Percentiles rank a stretch among this genome's conserved stretches.
Conservation (phyloP, 352 stramenopile species). For the Pythium grandisporangium region DNA sequence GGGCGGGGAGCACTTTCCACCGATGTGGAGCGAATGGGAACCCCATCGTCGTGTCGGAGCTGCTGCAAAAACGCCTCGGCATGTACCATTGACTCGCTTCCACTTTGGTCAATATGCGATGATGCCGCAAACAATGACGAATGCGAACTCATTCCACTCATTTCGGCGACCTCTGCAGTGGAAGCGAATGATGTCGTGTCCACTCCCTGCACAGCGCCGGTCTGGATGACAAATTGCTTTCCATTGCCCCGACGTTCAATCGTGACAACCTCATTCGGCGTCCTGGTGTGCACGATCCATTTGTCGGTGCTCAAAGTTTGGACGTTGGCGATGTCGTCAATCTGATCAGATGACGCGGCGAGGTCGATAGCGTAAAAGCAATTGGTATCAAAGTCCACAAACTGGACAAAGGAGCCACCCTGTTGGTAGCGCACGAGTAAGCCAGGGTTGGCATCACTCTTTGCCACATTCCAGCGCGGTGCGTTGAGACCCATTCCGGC, state of each 20-base stretch:
- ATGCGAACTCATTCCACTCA: too few species aligned
- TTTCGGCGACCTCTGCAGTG: too few species aligned
- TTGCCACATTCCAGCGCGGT: constrained; percentile 5
- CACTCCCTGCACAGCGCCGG: constrained; percentile 10
- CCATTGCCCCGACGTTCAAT: constrained; percentile 11
- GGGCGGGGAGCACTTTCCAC: constrained; percentile 6
- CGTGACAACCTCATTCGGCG: constrained; percentile 21
- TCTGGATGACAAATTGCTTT: constrained; percentile 21
- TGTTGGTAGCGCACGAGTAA: constrained; percentile 36
- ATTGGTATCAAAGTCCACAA: constrained; percentile 31
- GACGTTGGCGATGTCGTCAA: constrained; percentile 23
- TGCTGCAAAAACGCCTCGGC: constrained; percentile 35
- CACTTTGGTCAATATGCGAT: too few species aligned
- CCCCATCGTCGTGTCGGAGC: constrained; percentile 4
- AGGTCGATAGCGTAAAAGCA: constrained; percentile 45
- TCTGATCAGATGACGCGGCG: constrained; percentile 2
- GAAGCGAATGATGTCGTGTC: too few species aligned
- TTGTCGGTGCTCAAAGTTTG: constrained; percentile 24
- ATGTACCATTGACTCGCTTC: too few species aligned
- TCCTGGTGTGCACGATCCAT: constrained; percentile 41
- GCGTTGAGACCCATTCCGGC: constrained; percentile 13
- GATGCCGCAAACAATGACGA: too few species aligned
- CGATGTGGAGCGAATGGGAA: background rate
- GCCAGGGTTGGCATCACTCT: constrained; percentile 15
- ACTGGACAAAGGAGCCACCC: constrained; percentile 40